phyloP scores from a whole-genome alignment of 306 rosid genomes.

The Potentilla sterilis region DNA sequence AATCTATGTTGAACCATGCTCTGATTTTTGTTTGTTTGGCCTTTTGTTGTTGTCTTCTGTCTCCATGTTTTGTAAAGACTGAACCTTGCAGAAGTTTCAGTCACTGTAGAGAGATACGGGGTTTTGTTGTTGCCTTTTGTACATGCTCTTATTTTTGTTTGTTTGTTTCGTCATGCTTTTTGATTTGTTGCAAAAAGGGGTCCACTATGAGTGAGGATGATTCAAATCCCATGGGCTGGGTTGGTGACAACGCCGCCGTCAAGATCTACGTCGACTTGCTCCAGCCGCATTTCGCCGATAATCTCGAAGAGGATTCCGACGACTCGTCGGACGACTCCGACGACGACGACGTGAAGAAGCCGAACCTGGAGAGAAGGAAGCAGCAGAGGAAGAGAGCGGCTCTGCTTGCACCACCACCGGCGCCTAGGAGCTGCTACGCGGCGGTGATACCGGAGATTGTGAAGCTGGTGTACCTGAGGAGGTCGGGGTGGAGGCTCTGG shows the following conservation, averaged over 20 bases:
- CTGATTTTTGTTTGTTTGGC: background rate
- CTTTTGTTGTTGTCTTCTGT: background rate
- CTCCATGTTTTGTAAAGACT: background rate
- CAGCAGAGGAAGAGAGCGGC: slow-evolving; percentile 25
- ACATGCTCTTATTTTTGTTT: no score
- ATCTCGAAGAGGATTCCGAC: slow-evolving; percentile 26
- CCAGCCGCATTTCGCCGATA: slow-evolving; percentile 61
- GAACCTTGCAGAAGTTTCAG: background rate
- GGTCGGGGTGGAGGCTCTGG: slow-evolving; percentile 54
- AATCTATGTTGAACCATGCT: background rate
- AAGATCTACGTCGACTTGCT: slow-evolving; percentile 61
- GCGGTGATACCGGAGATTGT: slow-evolving; percentile 59
- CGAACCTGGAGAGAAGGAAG: slow-evolving; percentile 28
- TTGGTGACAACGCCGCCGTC: no score
- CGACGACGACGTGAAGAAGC: background rate
- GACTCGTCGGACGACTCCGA: slow-evolving; percentile 35
- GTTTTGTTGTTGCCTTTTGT: background rate
- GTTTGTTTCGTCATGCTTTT: no score
- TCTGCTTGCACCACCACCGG: slow-evolving; percentile 8
- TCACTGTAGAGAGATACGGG: background rate
- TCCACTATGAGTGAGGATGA: no score
- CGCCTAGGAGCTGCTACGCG: slow-evolving; percentile 60
- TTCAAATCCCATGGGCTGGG: no score
- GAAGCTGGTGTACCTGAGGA: slow-evolving; percentile 65
- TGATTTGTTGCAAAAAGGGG: no score